Percentiles rank a stretch among this genome's conserved stretches.
phyloP scores from a whole-genome alignment of 2,329 filamentous ascomycete genomes.

The Chaetothyriales sp. region DNA sequence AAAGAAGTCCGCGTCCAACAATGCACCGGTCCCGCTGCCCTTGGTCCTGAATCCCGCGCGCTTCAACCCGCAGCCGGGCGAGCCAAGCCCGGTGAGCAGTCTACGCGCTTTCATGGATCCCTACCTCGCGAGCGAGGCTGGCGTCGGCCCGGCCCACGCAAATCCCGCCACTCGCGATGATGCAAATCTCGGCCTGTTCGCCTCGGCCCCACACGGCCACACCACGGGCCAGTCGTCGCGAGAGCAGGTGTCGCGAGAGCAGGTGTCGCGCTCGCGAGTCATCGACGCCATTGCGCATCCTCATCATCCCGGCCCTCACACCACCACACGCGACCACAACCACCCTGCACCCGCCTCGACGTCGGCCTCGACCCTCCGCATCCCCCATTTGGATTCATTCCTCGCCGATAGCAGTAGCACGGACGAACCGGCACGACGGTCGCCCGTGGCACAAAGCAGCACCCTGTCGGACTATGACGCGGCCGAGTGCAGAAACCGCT shows the following conservation, averaged over 20 bases:
- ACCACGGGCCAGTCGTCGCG: neutral
- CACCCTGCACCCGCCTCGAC: conserved; percentile 4
- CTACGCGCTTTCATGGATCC: conserved; percentile 77
- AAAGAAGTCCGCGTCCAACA: conserved; percentile 75
- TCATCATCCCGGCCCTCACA: neutral
- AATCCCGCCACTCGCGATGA: conserved; percentile 10
- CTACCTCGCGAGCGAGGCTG: conserved; percentile 48
- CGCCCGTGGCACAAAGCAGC: conserved; percentile 2
- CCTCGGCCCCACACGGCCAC: no score
- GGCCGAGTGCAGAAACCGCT: neutral
- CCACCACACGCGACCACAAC: neutral
- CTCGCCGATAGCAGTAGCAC: conserved; percentile 25
- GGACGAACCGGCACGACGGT: conserved; percentile 18
- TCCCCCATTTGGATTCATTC: conserved; percentile 19
- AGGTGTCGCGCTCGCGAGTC: neutral
- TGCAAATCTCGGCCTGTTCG: neutral
- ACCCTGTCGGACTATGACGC: neutral
- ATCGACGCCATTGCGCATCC: neutral
- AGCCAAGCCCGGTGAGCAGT: conserved; percentile 60
- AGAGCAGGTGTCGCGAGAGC: neutral
- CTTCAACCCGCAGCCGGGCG: conserved; percentile 20
- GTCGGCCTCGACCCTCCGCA: conserved; percentile 7
- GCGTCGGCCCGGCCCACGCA: conserved; percentile 9
- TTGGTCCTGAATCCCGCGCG: conserved; percentile 29
- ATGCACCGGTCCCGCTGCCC: conserved; percentile 44